Evolutionary conservation across 2,329 filamentous ascomycete species (phyloP).

Genomic region (Verticillium dahliae): DNA sequence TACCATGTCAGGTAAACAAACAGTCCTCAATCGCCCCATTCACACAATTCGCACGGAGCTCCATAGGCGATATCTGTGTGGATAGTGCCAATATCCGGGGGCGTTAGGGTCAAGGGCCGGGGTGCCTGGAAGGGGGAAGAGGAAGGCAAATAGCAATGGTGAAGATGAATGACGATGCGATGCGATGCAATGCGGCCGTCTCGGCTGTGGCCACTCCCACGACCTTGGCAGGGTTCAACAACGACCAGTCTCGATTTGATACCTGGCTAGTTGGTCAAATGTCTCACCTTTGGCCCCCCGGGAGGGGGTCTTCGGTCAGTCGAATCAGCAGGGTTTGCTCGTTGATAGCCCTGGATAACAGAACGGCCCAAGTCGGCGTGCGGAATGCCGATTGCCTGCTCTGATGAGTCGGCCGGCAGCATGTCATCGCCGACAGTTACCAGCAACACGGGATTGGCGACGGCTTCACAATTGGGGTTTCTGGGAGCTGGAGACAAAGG

Average conservation of each 20-base stretch:
- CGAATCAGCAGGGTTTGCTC: background rate
- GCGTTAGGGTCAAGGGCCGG: background rate
- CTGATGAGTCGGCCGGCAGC: background rate
- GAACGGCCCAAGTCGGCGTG: background rate
- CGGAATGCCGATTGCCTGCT: background rate
- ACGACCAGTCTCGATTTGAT: background rate
- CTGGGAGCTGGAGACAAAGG: too few species aligned
- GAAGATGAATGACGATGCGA: background rate
- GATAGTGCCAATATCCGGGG: background rate
- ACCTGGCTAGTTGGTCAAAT: background rate
- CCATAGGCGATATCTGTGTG: background rate
- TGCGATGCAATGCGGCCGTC: background rate
- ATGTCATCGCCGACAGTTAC: background rate
- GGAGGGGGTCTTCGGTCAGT: background rate
- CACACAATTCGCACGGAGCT: background rate
- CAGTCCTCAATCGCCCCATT: background rate
- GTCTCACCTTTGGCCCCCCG: background rate
- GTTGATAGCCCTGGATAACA: background rate
- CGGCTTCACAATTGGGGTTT: too few species aligned
- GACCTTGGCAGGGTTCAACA: background rate
- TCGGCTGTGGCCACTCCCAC: background rate
- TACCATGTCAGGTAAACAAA: background rate
- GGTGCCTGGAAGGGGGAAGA: background rate
- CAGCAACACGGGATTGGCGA: background rate
- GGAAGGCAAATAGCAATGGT: background rate